These are phyloP conservation scores for Dissophora ornata DNA, from an alignment of 192 early-diverging fungal species.

Conservation along the genomic window DNA sequence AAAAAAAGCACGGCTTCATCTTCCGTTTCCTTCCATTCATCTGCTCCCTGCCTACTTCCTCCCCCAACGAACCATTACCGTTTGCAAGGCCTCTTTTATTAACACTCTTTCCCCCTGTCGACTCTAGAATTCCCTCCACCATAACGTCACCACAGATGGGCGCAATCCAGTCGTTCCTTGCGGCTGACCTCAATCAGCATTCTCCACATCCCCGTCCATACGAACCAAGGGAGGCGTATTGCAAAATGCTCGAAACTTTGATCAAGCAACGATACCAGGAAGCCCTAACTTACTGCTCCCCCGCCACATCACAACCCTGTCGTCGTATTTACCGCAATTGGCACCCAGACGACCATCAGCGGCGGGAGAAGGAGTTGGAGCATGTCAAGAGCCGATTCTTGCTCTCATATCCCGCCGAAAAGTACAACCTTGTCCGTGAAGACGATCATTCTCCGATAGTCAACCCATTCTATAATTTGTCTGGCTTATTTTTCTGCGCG, in stretches of 20 bases:
- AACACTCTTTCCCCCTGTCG: not conserved
- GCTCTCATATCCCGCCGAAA: constrained; percentile 54
- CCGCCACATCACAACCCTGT: constrained; percentile 46
- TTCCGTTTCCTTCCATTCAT: no score
- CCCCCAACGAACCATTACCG: no score
- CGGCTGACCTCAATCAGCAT: constrained; percentile 31
- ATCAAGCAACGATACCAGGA: constrained; percentile 46
- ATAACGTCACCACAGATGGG: constrained; percentile 31
- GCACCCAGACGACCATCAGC: constrained; percentile 53
- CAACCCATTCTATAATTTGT: constrained; percentile 49
- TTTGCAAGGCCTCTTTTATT: not conserved
- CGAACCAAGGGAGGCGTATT: constrained; percentile 47
- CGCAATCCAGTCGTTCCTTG: constrained; percentile 50
- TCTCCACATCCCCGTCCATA: constrained; percentile 24
- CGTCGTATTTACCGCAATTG: constrained; percentile 54
- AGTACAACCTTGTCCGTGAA: constrained; percentile 52
- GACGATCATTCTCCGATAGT: constrained; percentile 50
- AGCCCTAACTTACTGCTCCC: constrained; percentile 45
- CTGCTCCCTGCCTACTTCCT: no score
- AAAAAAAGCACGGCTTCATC: no score
- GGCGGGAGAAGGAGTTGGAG: constrained; percentile 46
- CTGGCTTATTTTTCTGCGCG: constrained; percentile 49
- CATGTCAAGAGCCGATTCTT: constrained; percentile 46
- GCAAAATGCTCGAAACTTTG: constrained; percentile 37
- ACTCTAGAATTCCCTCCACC: not conserved